These are phyloP conservation scores for Hypoxylon perforatum DNA, from an alignment of 495 filamentous ascomycete genomes.

Conservation along the genomic window DNA sequence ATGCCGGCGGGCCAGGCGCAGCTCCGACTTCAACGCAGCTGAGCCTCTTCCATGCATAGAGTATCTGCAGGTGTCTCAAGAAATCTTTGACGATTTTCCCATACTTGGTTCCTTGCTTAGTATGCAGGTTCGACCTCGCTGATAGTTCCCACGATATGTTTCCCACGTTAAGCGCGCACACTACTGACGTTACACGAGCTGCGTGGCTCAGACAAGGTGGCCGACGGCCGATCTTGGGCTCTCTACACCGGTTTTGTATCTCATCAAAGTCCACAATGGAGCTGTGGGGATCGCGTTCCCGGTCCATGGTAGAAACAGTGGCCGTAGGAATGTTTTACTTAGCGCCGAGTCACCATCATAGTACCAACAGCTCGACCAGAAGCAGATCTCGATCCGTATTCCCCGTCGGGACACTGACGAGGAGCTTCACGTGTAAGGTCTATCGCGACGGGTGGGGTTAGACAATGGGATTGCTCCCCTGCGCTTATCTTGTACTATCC, in stretches of 20 bases:
- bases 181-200: slow-evolving; percentile 22
- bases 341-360: not conserved
- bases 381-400: not conserved
- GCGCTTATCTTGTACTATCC: not conserved
- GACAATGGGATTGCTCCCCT: too few species aligned
- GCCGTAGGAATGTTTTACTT: not conserved
- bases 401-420: not conserved
- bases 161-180: slow-evolving; percentile 30
- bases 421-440: not conserved
- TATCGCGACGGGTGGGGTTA: not conserved
- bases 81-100: slow-evolving; percentile 14
- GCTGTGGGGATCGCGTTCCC: not conserved
- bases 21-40: slow-evolving; percentile 29
- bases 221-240: slow-evolving; percentile 14
- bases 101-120: slow-evolving; percentile 15
- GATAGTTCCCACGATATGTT: too few species aligned
- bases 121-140: not conserved
- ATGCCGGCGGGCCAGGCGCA: slow-evolving; percentile 2
- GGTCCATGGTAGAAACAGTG: not conserved
- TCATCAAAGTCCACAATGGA: not conserved
- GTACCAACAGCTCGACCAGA: not conserved
- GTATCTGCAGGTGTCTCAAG: slow-evolving; percentile 21
- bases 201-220: slow-evolving; percentile 25
- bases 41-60: slow-evolving; percentile 20
- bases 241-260: slow-evolving; percentile 2